These are phyloP conservation scores for Aspergillus campestris DNA, from an alignment of 495 filamentous ascomycete species.

Conservation along the genomic window DNA sequence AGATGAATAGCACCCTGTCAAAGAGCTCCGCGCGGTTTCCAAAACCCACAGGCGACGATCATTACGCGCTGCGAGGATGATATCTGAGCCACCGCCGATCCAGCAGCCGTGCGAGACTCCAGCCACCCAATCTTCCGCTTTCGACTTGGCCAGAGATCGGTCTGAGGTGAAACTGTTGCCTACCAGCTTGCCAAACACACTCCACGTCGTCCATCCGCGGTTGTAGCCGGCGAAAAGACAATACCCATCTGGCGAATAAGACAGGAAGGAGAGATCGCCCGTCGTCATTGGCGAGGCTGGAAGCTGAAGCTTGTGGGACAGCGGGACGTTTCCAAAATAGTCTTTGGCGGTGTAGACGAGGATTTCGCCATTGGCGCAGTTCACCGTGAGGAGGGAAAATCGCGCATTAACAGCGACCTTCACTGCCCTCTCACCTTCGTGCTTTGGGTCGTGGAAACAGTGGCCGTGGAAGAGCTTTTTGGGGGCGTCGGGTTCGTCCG, in stretches of 20 bases:
- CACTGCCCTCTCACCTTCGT: constrained; percentile 49
- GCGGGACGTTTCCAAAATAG: constrained; percentile 83
- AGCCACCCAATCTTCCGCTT: constrained; percentile 70
- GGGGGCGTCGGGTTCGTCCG: constrained; percentile 24
- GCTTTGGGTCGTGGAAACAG: constrained; percentile 73
- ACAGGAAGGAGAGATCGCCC: constrained; percentile 64
- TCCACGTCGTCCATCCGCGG: constrained; percentile 91
- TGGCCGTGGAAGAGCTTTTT: constrained; percentile 80
- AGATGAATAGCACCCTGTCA: constrained; percentile 81
- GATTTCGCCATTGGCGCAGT: constrained; percentile 71
- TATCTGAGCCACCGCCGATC: constrained; percentile 79
- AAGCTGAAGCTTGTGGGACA: constrained; percentile 70
- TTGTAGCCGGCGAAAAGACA: constrained; percentile 92
- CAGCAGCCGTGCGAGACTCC: constrained; percentile 71
- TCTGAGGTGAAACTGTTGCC: constrained; percentile 74
- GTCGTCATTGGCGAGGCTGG: constrained; percentile 55
- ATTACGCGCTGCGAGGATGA: constrained; percentile 59
- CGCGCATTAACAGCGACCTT: constrained; percentile 83
- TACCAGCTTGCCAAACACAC: constrained; percentile 86
- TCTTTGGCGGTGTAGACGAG: constrained; percentile 84
- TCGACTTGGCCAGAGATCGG: constrained; percentile 48
- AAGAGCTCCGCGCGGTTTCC: constrained; percentile 85
- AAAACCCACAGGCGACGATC: constrained; percentile 78
- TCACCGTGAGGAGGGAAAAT: constrained; percentile 86
- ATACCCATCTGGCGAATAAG: constrained; percentile 93